Percentiles rank a stretch among this genome's conserved stretches.
phyloP scores from a whole-genome alignment of 2,329 filamentous ascomycete genomes.

The Stemphylium beticola region DNA sequence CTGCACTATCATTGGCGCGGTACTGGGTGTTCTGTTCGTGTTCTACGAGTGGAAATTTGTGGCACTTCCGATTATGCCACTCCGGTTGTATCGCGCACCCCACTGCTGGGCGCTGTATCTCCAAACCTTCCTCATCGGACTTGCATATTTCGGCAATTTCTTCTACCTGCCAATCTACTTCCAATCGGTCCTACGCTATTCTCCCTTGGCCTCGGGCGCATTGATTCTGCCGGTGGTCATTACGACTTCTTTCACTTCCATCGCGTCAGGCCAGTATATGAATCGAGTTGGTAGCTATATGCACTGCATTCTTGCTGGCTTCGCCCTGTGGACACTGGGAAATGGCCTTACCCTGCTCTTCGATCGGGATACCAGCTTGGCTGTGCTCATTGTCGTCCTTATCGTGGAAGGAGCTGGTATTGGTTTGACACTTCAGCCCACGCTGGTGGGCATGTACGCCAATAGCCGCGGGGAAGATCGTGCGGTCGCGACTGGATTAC shows the following conservation, averaged over 20 bases:
- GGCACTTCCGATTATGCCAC: constrained; percentile 63
- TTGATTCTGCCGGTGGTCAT: constrained; percentile 53
- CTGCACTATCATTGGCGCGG: constrained; percentile 60
- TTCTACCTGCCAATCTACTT: constrained; percentile 69
- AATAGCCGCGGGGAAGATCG: constrained; percentile 58
- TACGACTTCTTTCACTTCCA: constrained; percentile 22
- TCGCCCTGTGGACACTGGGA: constrained; percentile 58
- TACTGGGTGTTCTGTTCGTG: constrained; percentile 57
- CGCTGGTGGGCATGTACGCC: constrained; percentile 64
- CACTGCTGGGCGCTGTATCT: constrained; percentile 62
- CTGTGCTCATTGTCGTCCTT: constrained; percentile 58
- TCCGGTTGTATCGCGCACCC: constrained; percentile 61
- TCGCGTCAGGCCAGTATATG: constrained; percentile 29
- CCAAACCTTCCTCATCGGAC: constrained; percentile 66
- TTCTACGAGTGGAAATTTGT: constrained; percentile 64
- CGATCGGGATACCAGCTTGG: constrained; percentile 50
- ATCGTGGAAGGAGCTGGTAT: constrained; percentile 56
- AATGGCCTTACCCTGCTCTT: constrained; percentile 61
- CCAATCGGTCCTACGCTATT: constrained; percentile 61
- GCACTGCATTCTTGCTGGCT: constrained; percentile 38
- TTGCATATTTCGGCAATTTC: constrained; percentile 64
- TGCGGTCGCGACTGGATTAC: constrained; percentile 66
- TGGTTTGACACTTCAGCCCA: constrained; percentile 60
- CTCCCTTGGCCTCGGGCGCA: constrained; percentile 58
- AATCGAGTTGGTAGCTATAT: constrained; percentile 26